Base-by-base conservation (phyloP, 2,329 filamentous ascomycete genomes). In the Colletotrichum chrysophilum region DNA sequence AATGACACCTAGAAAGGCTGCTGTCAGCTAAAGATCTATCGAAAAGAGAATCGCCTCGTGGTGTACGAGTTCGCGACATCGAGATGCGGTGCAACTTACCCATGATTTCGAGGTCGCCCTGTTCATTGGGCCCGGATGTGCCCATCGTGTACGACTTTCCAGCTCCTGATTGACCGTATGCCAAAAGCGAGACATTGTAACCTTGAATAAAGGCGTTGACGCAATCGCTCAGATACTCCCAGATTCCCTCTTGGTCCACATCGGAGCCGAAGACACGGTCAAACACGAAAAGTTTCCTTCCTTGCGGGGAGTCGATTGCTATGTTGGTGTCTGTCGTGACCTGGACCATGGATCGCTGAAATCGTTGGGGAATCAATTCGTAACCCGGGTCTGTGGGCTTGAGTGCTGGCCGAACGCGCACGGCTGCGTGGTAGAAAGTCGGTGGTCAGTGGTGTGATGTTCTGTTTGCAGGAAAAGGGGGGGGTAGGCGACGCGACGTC, bases 141-240 rank as follows among this genome's bases (percentile, higher is more conserved):
- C 97, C 97, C 97, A 99, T 99, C 1, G 97, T 99, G 83, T 98
- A 98, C 4, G 96, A 98, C 87, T 99, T 99, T 80, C 97, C 97
- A 13, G 97, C 96, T 72, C 97, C 97, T 32, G 97, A 99, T 87
- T 99, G 97, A 79, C 97, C 97, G 82, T 99, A 99, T 64, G 97
- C 97, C 80, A 99, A 88, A 66, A 99, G 92, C 5, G 97, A 99
- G 74, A 99, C 97, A 91, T 99, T 99, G 90, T 98, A 99, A 70
- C 97, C 97, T 82, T 98, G 95, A 2, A 97, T 88, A 80, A 99
- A 99, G 4, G 96, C 95, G 80, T 90, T 92, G 79, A 98, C 94
- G 80, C 96, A 97, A 79, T 99, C 97, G 77, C 92, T 92, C 65
- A 99, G 88, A 81, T 99, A 99, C 62, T 98, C 94, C 95, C 96